Evolutionary conservation across 768 basidiomycete genomes (phyloP).

Genomic region (Russula foetens): DNA sequence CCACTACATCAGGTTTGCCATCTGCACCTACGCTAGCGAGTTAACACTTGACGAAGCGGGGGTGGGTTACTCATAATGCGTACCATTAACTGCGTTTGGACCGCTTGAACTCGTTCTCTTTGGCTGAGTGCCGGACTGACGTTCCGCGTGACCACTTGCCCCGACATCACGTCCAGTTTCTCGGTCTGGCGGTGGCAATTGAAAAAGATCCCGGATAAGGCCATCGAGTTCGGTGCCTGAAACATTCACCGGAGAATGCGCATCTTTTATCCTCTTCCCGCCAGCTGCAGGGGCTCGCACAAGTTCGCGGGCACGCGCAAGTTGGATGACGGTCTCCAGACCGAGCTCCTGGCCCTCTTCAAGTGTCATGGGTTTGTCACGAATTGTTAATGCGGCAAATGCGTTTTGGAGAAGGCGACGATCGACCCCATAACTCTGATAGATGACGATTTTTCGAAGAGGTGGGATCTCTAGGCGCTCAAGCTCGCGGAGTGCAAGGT

Average conservation of each 20-base stretch:
- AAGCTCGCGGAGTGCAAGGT: conserved; percentile 47
- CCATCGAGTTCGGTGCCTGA: conserved; percentile 7
- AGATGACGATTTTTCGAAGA: conserved; percentile 48
- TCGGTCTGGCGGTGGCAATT: background rate
- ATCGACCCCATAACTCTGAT: conserved; percentile 46
- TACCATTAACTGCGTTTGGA: conserved; percentile 6
- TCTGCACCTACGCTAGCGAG: background rate
- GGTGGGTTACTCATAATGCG: background rate
- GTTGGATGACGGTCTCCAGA: conserved; percentile 42
- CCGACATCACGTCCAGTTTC: background rate
- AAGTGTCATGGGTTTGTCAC: conserved; percentile 41
- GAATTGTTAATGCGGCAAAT: conserved; percentile 45
- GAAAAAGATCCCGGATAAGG: conserved; percentile 15
- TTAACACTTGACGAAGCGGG: background rate
- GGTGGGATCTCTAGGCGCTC: conserved; percentile 36
- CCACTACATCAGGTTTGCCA: background rate
- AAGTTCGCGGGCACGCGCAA: conserved; percentile 48
- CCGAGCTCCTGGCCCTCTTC: conserved; percentile 55
- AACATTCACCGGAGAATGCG: background rate
- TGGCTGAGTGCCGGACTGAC: background rate
- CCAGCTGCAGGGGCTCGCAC: background rate
- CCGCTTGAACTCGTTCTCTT: background rate
- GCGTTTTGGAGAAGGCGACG: conserved; percentile 40
- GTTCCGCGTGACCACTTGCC: background rate
- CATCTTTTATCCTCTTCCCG: background rate